Base-by-base conservation (phyloP, 2,329 filamentous ascomycete genomes). In the Xylariaceae sp. region DNA sequence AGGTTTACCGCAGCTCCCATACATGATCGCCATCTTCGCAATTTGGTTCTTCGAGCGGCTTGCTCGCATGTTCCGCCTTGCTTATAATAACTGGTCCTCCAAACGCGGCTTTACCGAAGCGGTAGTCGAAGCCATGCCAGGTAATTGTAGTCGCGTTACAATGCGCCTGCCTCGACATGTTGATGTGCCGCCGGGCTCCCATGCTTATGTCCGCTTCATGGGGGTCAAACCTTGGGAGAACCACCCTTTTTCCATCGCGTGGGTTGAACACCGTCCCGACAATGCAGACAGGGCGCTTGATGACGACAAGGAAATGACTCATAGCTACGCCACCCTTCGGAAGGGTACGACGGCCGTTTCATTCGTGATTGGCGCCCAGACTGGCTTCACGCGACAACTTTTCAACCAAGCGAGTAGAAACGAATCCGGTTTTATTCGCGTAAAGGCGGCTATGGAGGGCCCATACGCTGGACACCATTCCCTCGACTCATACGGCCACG, bases 401-500 rank as follows among this genome's bases (percentile, higher is more conserved):
- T 95, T 84, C 75, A 76, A 88, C 63, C 83, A 79, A 55, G 90
- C 88, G 6, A 75, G 78, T 53, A 71, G 73, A 29, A 71, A 76
- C 18, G 74, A 76, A n/a, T 70, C 72, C 21, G 76, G 74, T 30
- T 77, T 77, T 13, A 74, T 92, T 56, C 77, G 78, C 10, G 76
- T 92, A 51, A 80, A 78, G 54, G 91, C 89, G 32, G 84, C 88
- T 54, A 83, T 95, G 57, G 94, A 97, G 73, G 94, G 94, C 0
- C 92, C 94, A 0, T 97, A 97, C 68, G 86, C 84, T 4, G 86
- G 86, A 40, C 86, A 90, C 67, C 87, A 96, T 71, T 85, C 84
- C 56, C 85, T 97, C 60, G 86, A 91, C 71, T 96, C 92, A 7
- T 97, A 96, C 71, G 92, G 94, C 37, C 94, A 95, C 41, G 85